Evolutionary conservation across 2,329 filamentous ascomycete genomes (phyloP).

Genomic region (Aspergillus niger): DNA sequence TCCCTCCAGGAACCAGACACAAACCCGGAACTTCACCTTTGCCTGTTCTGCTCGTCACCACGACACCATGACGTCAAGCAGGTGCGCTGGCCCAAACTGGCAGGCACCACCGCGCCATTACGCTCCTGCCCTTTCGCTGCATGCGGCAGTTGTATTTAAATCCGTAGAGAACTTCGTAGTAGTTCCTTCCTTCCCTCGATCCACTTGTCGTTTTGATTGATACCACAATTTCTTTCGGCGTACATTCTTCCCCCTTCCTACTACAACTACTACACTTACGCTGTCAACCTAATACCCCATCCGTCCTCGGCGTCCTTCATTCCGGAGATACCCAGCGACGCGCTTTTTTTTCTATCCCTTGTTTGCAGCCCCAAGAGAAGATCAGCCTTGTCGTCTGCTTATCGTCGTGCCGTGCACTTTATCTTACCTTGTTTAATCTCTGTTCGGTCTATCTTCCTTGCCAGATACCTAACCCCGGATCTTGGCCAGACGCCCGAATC

Average conservation of each 20-base stretch:
- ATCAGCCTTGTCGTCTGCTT: constrained; percentile 6
- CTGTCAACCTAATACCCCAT: neutral
- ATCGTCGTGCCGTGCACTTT: constrained; percentile 1
- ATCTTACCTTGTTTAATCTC: neutral
- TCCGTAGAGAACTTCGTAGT: neutral
- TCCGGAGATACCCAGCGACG: constrained; percentile 27
- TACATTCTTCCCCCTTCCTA: neutral
- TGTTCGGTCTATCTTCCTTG: neutral
- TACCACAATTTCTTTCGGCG: neutral
- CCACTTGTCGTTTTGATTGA: neutral
- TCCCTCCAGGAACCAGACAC: no score
- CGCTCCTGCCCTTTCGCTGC: neutral
- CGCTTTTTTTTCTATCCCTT: constrained; percentile 12
- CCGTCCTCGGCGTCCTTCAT: constrained; percentile 17
- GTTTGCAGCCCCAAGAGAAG: neutral
- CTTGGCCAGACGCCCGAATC: neutral
- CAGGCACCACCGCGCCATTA: neutral
- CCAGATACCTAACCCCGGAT: neutral
- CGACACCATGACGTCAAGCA: constrained; percentile 15
- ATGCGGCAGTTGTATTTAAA: neutral
- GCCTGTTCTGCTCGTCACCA: neutral
- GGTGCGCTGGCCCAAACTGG: neutral
- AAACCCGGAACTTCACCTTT: neutral
- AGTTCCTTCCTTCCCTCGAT: neutral
- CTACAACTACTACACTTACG: neutral